A percentile compares a stretch with the other conserved stretches of the same genome.
phyloP scores from a whole-genome alignment of 805 yeast genomes.

The Torulaspora delbrueckii region DNA sequence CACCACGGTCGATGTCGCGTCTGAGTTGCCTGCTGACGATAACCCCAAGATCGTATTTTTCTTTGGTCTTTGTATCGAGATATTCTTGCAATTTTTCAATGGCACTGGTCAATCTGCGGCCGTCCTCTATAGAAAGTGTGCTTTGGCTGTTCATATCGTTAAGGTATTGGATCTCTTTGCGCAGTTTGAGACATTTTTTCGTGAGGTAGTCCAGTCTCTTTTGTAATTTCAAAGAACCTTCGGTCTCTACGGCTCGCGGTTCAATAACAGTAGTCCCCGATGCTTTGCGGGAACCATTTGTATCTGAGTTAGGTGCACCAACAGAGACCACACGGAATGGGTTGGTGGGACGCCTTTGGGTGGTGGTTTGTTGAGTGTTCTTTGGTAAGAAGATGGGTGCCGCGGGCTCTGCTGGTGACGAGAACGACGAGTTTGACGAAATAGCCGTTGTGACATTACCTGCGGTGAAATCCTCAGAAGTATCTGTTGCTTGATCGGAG shows the following conservation, averaged over 20 bases:
- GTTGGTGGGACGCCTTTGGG: constrained; percentile 20
- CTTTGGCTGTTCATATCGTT: constrained; percentile 35
- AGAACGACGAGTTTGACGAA: constrained; percentile 4
- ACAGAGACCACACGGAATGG: constrained; percentile 37
- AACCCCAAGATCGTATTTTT: constrained; percentile 42
- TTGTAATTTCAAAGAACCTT: constrained; percentile 27
- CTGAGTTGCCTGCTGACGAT: constrained; percentile 39
- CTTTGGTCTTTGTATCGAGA: constrained; percentile 40
- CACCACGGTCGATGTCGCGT: constrained; percentile 40
- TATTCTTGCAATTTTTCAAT: constrained; percentile 38
- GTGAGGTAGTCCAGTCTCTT: constrained; percentile 33
- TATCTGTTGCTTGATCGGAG: constrained; percentile 11
- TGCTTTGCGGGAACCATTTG: constrained; percentile 15
- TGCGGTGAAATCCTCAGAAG: constrained; percentile 12
- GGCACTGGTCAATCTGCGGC: constrained; percentile 37
- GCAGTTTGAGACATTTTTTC: constrained; percentile 36
- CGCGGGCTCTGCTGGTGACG: constrained; percentile 10
- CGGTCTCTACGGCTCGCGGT: constrained; percentile 4
- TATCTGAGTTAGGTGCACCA: constrained; percentile 13
- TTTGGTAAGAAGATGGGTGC: constrained; percentile 11
- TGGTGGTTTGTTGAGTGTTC: constrained; percentile 1
- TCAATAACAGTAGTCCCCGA: constrained; percentile 10
- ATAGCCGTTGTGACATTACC: constrained; percentile 5
- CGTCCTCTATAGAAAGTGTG: constrained; percentile 38
- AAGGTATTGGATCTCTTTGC: constrained; percentile 38